Evolutionary conservation across 345 rosid genomes (phyloP), one percentile per base, ranked within the genome.

Genomic region (Salix caprea): DNA sequence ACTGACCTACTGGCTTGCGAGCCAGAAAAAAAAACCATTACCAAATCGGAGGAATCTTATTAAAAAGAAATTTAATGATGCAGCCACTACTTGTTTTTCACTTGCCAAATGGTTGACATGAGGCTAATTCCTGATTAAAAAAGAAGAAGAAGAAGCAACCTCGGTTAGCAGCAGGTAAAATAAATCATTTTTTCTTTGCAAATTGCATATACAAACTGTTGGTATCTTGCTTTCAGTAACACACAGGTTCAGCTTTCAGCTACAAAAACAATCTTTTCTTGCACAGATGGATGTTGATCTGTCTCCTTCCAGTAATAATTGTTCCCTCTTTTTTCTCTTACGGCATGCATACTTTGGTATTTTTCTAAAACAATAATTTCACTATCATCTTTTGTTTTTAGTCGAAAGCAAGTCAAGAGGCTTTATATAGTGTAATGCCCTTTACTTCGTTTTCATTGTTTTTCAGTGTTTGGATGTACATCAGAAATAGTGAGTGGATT

Each of bases 301-400:
- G 71, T 77, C 40, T 46, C 67, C 30, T 46, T 71, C 62, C 50
- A 62, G 52, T 71, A 40, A 78, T 73, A 50, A 66, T 37, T 50
- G 24, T 7, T 19, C 16, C 39, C 39, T 65, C 9, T 32, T 24
- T 70, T 64, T 61, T 14, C 12, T 65, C 65, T 23, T 7, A 7
- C 3, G 34, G 24, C 19, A 32, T 1, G 5, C 5, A 50, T 9
- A 42, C 37, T 23, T 21, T 64, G 50, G 7, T 26, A 30, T 74
- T 42, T 40, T 64, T 42, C 61, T 16, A 42, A 39, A 13, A 73
- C 30, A 15, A 36, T 30, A 18, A 78, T 37, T 48, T 65, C 67
- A 37, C 54, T 19, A 24, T 58, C 73, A 23, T 52, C 9, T 52
- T 67, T 46, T 46, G 26, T 60, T 14, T 18, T 61, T 19, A 30